Evolutionary conservation across 441 rosid species (phyloP).

Genomic region (Geranium incanum): DNA sequence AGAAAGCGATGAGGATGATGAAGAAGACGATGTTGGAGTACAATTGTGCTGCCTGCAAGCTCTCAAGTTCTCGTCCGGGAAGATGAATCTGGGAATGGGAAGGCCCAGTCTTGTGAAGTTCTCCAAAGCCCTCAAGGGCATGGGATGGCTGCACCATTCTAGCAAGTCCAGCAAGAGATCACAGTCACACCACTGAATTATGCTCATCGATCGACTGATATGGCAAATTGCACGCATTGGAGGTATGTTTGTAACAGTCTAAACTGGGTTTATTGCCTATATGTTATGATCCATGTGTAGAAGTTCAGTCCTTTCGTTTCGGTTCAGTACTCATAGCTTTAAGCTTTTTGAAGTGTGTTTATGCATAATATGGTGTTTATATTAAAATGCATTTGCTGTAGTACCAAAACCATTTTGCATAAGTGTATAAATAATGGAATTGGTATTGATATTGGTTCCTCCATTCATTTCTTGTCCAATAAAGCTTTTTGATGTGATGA

Average conservation of each 20-base stretch:
- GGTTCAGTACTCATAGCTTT: no score
- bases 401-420: not conserved
- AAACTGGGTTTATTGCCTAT: no score
- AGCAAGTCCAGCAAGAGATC: constrained; percentile 42
- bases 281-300: no score
- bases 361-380: no score
- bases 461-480: not conserved
- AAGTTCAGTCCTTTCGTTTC: no score
- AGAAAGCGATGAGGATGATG: constrained; percentile 30
- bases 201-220: constrained; percentile 7
- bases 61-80: constrained; percentile 75
- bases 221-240: constrained; percentile 8
- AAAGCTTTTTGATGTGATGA: not conserved
- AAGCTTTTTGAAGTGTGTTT: no score
- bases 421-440: not conserved
- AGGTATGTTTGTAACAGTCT: constrained; percentile 9
- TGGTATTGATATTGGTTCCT: not conserved
- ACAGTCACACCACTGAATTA: constrained; percentile 16
- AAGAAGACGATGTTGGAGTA: constrained; percentile 38
- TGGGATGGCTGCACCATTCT: constrained; percentile 60
- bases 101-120: constrained; percentile 62
- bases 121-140: constrained; percentile 59
- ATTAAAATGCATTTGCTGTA: no score
- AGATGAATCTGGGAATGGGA: constrained; percentile 79
- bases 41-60: constrained; percentile 81